phyloP scores from a whole-genome alignment of 2,329 filamentous ascomycete species.

The Ophioceras dolichostomum region DNA sequence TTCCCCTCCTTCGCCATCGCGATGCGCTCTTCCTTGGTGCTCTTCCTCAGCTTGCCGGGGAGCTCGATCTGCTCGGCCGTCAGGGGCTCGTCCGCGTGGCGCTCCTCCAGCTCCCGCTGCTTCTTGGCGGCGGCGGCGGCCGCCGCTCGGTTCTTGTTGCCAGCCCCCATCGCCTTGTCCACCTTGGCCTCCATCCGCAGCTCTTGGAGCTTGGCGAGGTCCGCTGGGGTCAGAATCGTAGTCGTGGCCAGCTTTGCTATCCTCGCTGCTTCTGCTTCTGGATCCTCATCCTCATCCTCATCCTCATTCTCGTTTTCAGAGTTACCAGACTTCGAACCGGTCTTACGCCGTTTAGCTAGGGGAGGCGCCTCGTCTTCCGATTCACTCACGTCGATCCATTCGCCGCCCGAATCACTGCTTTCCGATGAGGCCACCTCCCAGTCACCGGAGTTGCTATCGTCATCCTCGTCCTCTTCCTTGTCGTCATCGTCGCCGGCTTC shows the following conservation, averaged over 20 bases:
- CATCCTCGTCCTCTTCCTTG: constrained; percentile 46
- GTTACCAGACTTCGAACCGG: constrained; percentile 6
- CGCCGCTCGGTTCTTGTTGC: constrained; percentile 5
- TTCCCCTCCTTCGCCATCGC: constrained; percentile 75
- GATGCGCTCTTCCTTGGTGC: constrained; percentile 80
- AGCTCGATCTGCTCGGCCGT: constrained; percentile 90
- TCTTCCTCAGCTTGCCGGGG: constrained; percentile 67
- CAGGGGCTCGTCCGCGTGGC: constrained; percentile 76
- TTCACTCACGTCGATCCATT: constrained; percentile 86
- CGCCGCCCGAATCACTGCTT: constrained; percentile 62
- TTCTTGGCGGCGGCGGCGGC: constrained; percentile 8
- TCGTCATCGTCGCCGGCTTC: constrained; percentile 46
- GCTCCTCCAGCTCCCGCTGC: constrained; percentile 35
- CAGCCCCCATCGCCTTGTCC: constrained; percentile 44
- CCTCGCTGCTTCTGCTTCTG: constrained; percentile 17
- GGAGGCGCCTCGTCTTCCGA: constrained; percentile 60
- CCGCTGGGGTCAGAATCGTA: constrained; percentile 86
- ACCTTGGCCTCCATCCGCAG: constrained; percentile 65
- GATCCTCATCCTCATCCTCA: constrained; percentile 26
- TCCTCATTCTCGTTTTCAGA: constrained; percentile 18
- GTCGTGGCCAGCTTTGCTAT: constrained; percentile 77
- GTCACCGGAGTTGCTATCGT: constrained; percentile 42
- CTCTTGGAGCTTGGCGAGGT: constrained; percentile 88
- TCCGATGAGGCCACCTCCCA: constrained; percentile 51
- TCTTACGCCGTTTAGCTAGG: constrained; percentile 46